Base-by-base conservation (phyloP, 192 early-diverging fungal genomes). In the Allomyces macrogynus region DNA sequence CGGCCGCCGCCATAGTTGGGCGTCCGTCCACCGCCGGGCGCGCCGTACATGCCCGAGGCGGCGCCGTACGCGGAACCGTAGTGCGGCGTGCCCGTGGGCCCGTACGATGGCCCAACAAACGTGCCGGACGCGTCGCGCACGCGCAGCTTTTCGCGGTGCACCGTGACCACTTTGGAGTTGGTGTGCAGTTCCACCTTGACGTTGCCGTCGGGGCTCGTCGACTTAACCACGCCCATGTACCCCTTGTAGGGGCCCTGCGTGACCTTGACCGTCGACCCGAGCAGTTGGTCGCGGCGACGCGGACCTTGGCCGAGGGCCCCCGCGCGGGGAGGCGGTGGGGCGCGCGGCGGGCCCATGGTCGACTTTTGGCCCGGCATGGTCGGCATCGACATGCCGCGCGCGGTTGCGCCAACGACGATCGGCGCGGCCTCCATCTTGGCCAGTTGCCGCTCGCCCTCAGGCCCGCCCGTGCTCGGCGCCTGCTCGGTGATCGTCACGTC, bases 191-290 rank as follows among this genome's bases (percentile, higher is more conserved):
- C 92, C 7, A 99, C 87, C 24, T 93, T 82, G 9, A 85, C 89
- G 49, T 74, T 71, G 10, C 68, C 71, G 62, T 87, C 86, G 0
- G 80, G 77, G 12, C 12, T n/a, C 0, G 85, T 79, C 43, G 95
- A 92, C 69, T 95, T 95, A 40, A 93, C 91, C 64, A 97, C 91
- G 22, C 96, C 96, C 22, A 93, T 74, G 72, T 95, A 99, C n/a
- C 93, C 93, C 71, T 99, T 99, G 79, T 89, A 90, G 16, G 89
- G 87, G 11, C 96, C 96, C 26, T 83, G 78, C 14, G 79, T 81
- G 49, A 93, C 87, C 27, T 83, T 84, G 11, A 95, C 93, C 0
- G 88, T 92, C 67, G 87, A 22, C 20, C 23, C 42, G 24, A 67
- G 23, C 5, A 26, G 20, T 26, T 27, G 32, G 23, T 64, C 27